These are phyloP conservation scores for Hirschioporus abietinus DNA, from an alignment of 768 basidiomycete genomes.

Conservation along the genomic window DNA sequence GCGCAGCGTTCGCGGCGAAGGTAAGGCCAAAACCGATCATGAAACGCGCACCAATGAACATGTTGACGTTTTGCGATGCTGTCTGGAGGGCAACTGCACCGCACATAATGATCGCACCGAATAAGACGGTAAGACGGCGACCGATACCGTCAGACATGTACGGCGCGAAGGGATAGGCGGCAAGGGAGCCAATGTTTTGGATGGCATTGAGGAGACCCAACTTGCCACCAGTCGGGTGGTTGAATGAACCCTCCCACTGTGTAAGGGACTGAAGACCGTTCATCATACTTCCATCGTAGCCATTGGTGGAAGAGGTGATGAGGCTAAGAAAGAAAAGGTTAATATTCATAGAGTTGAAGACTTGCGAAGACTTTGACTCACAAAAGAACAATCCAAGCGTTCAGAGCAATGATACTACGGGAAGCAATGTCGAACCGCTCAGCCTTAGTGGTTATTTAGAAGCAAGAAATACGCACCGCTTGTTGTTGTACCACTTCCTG, in stretches of 20 bases:
- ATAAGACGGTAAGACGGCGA: conserved; percentile 56
- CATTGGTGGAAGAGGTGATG: conserved; percentile 29
- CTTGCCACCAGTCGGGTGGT: conserved; percentile 22
- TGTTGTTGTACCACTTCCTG: conserved; percentile 16
- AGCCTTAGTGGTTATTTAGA: background rate
- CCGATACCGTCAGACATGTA: conserved; percentile 71
- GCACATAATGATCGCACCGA: conserved; percentile 70
- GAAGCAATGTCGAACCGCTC: background rate
- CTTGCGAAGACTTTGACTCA: background rate
- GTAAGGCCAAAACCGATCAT: conserved; percentile 74
- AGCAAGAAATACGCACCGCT: background rate
- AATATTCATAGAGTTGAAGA: background rate
- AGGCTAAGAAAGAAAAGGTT: conserved; percentile 12
- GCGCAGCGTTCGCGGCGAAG: conserved; percentile 59
- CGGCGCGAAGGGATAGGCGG: conserved; percentile 65
- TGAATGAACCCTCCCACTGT: conserved; percentile 24
- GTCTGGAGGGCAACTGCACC: conserved; percentile 64
- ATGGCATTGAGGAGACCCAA: conserved; percentile 29
- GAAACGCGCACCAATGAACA: conserved; percentile 80
- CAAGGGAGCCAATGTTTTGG: conserved; percentile 59
- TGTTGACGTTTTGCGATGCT: conserved; percentile 62
- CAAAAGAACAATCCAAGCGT: conserved; percentile 20
- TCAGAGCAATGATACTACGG: conserved; percentile 16
- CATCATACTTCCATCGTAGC: conserved; percentile 27
- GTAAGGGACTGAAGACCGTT: conserved; percentile 27